Evolutionary conservation across 2,329 filamentous ascomycete species (phyloP).

Genomic region (Dactylellina drechsleri): DNA sequence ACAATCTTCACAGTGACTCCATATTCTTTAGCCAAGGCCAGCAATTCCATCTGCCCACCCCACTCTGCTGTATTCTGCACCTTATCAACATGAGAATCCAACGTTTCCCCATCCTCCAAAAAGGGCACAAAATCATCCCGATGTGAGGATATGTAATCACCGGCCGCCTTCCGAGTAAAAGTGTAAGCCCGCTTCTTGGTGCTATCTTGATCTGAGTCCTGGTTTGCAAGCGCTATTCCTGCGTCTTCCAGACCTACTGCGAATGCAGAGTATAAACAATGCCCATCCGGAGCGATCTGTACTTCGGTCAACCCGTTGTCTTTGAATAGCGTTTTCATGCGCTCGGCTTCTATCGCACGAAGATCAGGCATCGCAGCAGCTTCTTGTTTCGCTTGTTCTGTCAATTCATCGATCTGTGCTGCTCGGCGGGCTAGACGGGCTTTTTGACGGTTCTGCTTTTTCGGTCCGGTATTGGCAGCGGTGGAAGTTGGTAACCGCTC

Average conservation of each 20-base stretch:
- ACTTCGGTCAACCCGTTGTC: slow-evolving; percentile 75
- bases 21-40: slow-evolving; percentile 83
- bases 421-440: slow-evolving; percentile 88
- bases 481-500: slow-evolving; percentile 28
- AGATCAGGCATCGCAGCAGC: slow-evolving; percentile 78
- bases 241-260: slow-evolving; percentile 76
- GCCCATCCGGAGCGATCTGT: slow-evolving; percentile 87
- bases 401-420: slow-evolving; percentile 79
- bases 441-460: slow-evolving; percentile 90
- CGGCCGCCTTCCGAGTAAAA: slow-evolving; percentile 75
- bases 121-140: slow-evolving; percentile 86
- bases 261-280: slow-evolving; percentile 92
- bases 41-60: slow-evolving; percentile 91
- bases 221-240: slow-evolving; percentile 18
- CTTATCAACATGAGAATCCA: slow-evolving; percentile 77
- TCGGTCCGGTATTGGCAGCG: slow-evolving; percentile 60
- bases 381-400: slow-evolving; percentile 76
- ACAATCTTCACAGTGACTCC: slow-evolving; percentile 83
- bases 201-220: neutral
- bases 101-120: slow-evolving; percentile 74
- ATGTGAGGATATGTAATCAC: slow-evolving; percentile 78
- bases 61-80: slow-evolving; percentile 91
- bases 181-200: slow-evolving; percentile 68
- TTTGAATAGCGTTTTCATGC: slow-evolving; percentile 75
- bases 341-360: slow-evolving; percentile 74